Conservation (phyloP, 495 filamentous ascomycete species). For the Pseudoneurospora amorphoporcata region DNA sequence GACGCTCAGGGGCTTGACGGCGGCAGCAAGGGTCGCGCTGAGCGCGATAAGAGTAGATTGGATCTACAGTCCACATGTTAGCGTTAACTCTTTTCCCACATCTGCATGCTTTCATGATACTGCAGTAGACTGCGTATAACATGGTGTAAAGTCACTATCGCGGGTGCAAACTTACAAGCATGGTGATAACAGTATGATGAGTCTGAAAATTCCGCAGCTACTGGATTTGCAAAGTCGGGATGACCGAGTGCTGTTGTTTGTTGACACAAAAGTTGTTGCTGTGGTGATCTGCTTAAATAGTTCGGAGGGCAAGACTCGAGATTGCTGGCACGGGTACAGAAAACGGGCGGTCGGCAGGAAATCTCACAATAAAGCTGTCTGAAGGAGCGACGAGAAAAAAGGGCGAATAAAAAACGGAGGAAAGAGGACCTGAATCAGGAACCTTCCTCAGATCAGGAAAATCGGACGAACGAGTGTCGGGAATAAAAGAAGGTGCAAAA, state of each 20-base stretch:
- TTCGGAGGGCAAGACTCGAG: background rate
- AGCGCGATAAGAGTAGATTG: conserved; percentile 34
- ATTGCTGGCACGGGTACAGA: background rate
- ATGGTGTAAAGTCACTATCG: background rate
- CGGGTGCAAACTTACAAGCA: background rate
- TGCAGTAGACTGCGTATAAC: background rate
- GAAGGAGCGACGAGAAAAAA: background rate
- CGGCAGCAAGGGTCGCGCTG: conserved; percentile 45
- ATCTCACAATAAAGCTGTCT: background rate
- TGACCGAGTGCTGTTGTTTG: background rate
- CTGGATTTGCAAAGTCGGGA: background rate
- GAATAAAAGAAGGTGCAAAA: background rate
- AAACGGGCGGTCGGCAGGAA: background rate
- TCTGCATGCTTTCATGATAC: background rate
- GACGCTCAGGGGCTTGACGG: conserved; percentile 63
- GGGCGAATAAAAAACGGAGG: background rate
- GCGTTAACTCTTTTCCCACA: background rate
- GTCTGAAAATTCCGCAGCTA: background rate
- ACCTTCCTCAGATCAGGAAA: background rate
- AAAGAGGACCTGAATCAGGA: background rate
- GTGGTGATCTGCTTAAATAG: background rate
- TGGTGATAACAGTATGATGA: background rate
- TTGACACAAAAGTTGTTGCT: background rate
- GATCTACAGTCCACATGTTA: conserved; percentile 13
- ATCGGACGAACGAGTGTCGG: background rate